Evolutionary conservation across 192 early-diverging fungal genomes (phyloP).

Genomic region (Phlyctochytrium planicorne): DNA sequence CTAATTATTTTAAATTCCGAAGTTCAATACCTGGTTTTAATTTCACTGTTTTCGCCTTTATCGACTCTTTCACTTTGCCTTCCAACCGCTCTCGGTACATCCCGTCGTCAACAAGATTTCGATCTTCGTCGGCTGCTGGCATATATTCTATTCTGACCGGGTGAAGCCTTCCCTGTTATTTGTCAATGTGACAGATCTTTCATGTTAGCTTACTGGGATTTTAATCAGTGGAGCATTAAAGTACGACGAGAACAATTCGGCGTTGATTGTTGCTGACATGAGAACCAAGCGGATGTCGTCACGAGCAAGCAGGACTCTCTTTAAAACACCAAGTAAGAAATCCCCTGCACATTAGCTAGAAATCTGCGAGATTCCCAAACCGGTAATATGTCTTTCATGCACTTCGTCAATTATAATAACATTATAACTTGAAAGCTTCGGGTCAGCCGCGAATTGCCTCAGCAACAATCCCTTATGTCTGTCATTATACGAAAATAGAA

Average conservation of each 20-base stretch:
- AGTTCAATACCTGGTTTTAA: too few relatives aligned
- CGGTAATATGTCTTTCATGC: conserved; percentile 38
- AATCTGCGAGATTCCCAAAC: conserved; percentile 17
- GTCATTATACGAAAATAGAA: too few relatives aligned
- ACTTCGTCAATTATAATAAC: conserved; percentile 82
- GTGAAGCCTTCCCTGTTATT: conserved; percentile 66
- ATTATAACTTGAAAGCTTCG: conserved; percentile 58
- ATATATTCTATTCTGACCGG: conserved; percentile 62
- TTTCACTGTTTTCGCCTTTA: too few relatives aligned
- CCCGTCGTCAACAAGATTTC: conserved; percentile 56
- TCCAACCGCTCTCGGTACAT: too few relatives aligned
- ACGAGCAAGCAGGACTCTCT: conserved; percentile 22
- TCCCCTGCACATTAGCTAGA: conserved; percentile 20
- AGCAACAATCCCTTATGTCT: conserved; percentile 63
- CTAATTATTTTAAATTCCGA: too few relatives aligned
- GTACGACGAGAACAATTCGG: conserved; percentile 37
- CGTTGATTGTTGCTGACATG: conserved; percentile 41
- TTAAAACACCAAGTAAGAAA: conserved; percentile 40
- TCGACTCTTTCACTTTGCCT: too few relatives aligned
- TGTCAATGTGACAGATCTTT: too few relatives aligned
- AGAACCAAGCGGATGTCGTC: conserved; percentile 33
- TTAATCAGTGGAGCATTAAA: conserved; percentile 50
- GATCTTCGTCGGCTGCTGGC: conserved; percentile 50
- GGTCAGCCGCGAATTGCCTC: conserved; percentile 66
- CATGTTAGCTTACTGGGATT: too few relatives aligned